Conservation (phyloP, 495 filamentous ascomycete genomes). For the Chaetomidium leptoderma region DNA sequence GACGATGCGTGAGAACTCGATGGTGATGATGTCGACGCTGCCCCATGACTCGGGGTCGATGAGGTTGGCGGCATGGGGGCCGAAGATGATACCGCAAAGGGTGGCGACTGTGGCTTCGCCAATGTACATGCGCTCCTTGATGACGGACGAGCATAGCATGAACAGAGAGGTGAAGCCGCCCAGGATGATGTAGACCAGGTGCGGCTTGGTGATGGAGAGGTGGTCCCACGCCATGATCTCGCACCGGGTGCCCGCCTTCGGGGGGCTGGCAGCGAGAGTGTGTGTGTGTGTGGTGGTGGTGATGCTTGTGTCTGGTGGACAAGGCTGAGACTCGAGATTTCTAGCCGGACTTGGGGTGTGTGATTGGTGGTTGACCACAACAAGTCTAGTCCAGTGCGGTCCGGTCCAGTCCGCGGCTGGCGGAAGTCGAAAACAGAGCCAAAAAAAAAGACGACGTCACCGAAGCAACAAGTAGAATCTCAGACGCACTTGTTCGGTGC, state of each 20-base stretch:
- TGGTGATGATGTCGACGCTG: slow-evolving; percentile 88
- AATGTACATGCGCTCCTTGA: slow-evolving; percentile 98
- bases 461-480: neutral
- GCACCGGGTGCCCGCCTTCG: slow-evolving; percentile 5
- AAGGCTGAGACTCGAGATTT: neutral
- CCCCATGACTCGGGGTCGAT: slow-evolving; percentile 86
- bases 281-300: neutral
- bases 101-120: slow-evolving; percentile 98
- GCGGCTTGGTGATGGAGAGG: slow-evolving; percentile 85
- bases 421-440: neutral
- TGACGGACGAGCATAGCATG: slow-evolving; percentile 95
- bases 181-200: slow-evolving; percentile 97
- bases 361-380: neutral
- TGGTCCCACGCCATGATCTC: slow-evolving; percentile 86
- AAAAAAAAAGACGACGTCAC: slow-evolving; percentile 9
- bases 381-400: no score
- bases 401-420: neutral
- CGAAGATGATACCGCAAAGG: slow-evolving; percentile 94
- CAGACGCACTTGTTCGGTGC: neutral
- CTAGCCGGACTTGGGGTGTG: neutral
- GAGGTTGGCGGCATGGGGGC: slow-evolving; percentile 86
- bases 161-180: slow-evolving; percentile 97
- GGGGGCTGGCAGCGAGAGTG: neutral
- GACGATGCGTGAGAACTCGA: slow-evolving; percentile 96
- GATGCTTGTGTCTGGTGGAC: neutral